Conservation (phyloP, 805 yeast genomes). For the Candida andamanensis region DNA sequence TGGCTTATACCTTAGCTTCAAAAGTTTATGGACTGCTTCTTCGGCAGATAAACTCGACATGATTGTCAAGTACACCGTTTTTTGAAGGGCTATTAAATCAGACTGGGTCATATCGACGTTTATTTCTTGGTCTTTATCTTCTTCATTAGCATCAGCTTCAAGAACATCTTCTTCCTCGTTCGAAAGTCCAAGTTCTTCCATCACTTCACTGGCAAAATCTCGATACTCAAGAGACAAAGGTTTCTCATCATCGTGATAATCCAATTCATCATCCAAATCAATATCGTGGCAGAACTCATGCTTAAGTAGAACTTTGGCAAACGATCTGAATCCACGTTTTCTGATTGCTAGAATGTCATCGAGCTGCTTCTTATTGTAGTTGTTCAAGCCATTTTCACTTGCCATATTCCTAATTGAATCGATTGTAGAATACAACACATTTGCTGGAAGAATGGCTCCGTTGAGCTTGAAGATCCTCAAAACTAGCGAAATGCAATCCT, state of each 20-base stretch:
- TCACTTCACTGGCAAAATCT: constrained; percentile 36
- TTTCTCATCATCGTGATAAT: constrained; percentile 36
- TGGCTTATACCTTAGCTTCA: constrained; percentile 45
- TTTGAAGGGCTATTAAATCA: constrained; percentile 59
- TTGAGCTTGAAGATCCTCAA: constrained; percentile 42
- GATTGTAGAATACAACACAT: constrained; percentile 46
- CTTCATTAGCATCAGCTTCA: constrained; percentile 1
- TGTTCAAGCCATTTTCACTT: constrained; percentile 45
- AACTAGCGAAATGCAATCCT: constrained; percentile 53
- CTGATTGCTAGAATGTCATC: constrained; percentile 42
- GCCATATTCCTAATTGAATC: constrained; percentile 58
- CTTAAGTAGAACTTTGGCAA: constrained; percentile 5
- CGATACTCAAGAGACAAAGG: constrained; percentile 56
- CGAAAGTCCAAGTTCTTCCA: constrained; percentile 29
- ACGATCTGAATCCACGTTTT: constrained; percentile 10
- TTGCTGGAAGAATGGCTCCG: constrained; percentile 50
- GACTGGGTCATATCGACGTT: constrained; percentile 61
- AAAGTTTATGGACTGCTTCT: constrained; percentile 85
- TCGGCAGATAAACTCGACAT: constrained; percentile 90
- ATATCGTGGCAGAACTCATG: constrained; percentile 38
- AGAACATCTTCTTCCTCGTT: not conserved
- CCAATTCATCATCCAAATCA: constrained; percentile 49
- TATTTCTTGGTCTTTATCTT: not conserved
- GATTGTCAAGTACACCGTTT: constrained; percentile 71
- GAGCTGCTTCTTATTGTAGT: constrained; percentile 41